phyloP scores from a whole-genome alignment of 2,329 filamentous ascomycete genomes.

The Chaetomium sp. region DNA sequence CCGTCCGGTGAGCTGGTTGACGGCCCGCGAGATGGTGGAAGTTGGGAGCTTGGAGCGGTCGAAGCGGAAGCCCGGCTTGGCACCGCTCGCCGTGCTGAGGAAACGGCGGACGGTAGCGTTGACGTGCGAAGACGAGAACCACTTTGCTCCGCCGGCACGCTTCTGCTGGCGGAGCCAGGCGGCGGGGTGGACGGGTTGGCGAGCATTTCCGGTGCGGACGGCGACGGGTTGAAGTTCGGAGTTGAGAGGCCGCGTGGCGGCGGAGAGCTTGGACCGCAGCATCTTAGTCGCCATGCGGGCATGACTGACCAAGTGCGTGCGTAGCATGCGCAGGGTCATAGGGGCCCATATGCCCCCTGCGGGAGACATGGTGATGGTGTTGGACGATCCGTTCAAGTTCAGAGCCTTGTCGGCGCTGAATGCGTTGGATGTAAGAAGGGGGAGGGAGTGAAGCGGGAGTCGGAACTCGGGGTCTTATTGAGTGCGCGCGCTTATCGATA shows the following conservation, averaged over 20 bases:
- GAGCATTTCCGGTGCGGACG: slow-evolving; percentile 35
- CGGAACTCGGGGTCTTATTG: slow-evolving; percentile 20
- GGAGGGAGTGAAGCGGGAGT: slow-evolving; percentile 13
- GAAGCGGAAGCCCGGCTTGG: slow-evolving; percentile 32
- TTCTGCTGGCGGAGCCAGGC: slow-evolving; percentile 46
- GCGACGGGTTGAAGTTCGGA: slow-evolving; percentile 40
- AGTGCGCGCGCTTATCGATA: slow-evolving; percentile 19
- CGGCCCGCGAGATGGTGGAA: slow-evolving; percentile 43
- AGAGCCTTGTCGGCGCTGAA: not conserved
- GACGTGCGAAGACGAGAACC: slow-evolving; percentile 44
- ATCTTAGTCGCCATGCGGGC: slow-evolving; percentile 42
- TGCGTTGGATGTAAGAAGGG: not conserved
- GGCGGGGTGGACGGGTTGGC: slow-evolving; percentile 47
- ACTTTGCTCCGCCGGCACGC: slow-evolving; percentile 37
- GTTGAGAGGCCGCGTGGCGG: slow-evolving; percentile 39
- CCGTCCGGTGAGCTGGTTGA: slow-evolving; percentile 60
- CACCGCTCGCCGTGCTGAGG: slow-evolving; percentile 38
- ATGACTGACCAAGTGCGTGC: slow-evolving; percentile 38
- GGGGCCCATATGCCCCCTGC: slow-evolving; percentile 52
- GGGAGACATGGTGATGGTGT: slow-evolving; percentile 41
- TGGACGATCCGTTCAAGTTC: slow-evolving; percentile 15
- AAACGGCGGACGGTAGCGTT: slow-evolving; percentile 44
- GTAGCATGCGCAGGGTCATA: slow-evolving; percentile 48
- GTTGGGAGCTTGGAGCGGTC: slow-evolving; percentile 44
- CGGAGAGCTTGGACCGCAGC: slow-evolving; percentile 44